Evolutionary conservation across 352 stramenopile genomes (phyloP), one percentile per base, ranked within the genome.

Genomic region (Elongisporangium undulatum): DNA sequence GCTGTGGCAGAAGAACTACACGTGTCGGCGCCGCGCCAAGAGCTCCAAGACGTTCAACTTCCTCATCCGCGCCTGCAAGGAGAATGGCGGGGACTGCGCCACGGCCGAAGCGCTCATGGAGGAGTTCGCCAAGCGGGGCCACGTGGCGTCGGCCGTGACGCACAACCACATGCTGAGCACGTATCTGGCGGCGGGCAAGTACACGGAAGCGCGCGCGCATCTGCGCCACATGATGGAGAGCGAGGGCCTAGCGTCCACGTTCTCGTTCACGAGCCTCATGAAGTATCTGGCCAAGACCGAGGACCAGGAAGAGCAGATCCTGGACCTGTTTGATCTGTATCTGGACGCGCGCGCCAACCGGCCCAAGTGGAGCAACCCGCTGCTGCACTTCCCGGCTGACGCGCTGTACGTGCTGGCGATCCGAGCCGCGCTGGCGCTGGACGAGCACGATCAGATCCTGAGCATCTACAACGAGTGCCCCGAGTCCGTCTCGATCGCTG

Each of bases 1-100:
- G 45, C 54, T 88, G 48, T 95, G 82, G 81, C 61, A 74, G 48
- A 64, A 86, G 2, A 64, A 84, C 64, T 79, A 66, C 57, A 58
- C 65, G 19, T 92, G 83, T 56, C 81, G 81, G 8, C 77, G 79
- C 26, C 82, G 81, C 19, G 74, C 77, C 16, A 90, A 84, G 68
- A 91, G 68, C 53, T 77, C 82, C 39, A 94, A 93, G 69, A 63
- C 84, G 55, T 78, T 95, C 53, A 94, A 94, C 68, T 90, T 82
- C 24, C 62, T 95, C 21, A 66, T 95, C 38, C 77, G 79, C 49
- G 75, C 81, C 10, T 92, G 83, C 56, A 74, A 78, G 19, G 61
- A 67, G 26, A 39, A 23, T 3, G 55, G 67, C 5, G 29, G 29
- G 2, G 70, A 90, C 48, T 77, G 81, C 56, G 65, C 51, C 19